Evolutionary conservation across 371 early-diverging fungal genomes (phyloP).

Genomic region (Dichotomocladium elegans): DNA sequence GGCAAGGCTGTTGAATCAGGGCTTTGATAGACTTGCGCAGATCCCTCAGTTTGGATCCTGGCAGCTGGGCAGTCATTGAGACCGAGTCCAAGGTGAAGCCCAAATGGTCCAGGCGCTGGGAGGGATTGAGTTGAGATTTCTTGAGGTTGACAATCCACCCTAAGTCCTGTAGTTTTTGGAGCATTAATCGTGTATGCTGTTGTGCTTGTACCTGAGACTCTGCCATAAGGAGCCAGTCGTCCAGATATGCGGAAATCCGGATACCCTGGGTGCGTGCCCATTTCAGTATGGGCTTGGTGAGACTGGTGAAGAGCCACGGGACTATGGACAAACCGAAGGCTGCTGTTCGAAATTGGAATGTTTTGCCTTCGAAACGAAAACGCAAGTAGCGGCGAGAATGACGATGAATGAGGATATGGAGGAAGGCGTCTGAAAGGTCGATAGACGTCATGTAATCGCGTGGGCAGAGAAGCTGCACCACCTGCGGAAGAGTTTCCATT

Average conservation of each 20-base stretch:
- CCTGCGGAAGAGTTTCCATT: constrained; percentile 17
- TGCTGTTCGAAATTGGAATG: constrained; percentile 24
- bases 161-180: too few relatives aligned
- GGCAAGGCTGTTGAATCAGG: not conserved
- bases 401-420: constrained; percentile 19
- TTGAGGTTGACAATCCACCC: too few relatives aligned
- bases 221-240: constrained; percentile 23
- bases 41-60: constrained; percentile 9
- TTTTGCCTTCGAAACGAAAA: constrained; percentile 13
- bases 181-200: constrained; percentile 6
- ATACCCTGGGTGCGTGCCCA: constrained; percentile 23
- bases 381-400: constrained; percentile 15
- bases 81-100: too few relatives aligned
- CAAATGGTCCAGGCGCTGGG: too few relatives aligned
- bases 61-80: constrained; percentile 4
- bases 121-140: too few relatives aligned
- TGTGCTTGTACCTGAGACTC: not conserved
- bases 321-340: constrained; percentile 27
- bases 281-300: constrained; percentile 19
- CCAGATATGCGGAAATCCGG: constrained; percentile 17
- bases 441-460: too few relatives aligned
- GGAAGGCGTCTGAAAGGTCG: too few relatives aligned
- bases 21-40: not conserved
- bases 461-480: constrained; percentile 13
- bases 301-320: constrained; percentile 28